These are phyloP conservation scores for Aspergillus alliaceus DNA, from an alignment of 2,329 filamentous ascomycete genomes.

Conservation along the genomic window DNA sequence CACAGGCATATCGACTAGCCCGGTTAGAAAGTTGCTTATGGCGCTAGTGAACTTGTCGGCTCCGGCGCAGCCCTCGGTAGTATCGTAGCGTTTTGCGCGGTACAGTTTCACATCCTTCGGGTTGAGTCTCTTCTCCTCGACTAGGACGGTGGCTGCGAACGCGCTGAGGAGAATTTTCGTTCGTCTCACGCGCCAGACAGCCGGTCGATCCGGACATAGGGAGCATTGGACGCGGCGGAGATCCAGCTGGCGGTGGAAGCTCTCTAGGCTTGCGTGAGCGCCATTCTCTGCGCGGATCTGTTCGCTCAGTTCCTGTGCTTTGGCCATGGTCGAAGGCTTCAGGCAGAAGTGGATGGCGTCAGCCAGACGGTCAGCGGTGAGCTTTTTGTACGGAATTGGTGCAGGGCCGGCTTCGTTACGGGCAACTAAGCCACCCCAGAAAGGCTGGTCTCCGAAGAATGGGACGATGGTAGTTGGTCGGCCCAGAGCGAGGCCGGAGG, in stretches of 20 bases:
- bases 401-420: constrained; percentile 70
- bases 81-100: constrained; percentile 65
- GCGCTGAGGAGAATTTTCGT: constrained; percentile 68
- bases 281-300: constrained; percentile 66
- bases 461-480: constrained; percentile 80
- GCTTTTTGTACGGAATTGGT: constrained; percentile 67
- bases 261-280: constrained; percentile 60
- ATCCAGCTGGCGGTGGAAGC: constrained; percentile 67
- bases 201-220: constrained; percentile 64
- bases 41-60: constrained; percentile 73
- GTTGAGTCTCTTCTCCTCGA: constrained; percentile 61
- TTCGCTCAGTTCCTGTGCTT: constrained; percentile 57
- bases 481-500: constrained; percentile 78
- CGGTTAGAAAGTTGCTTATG: constrained; percentile 73
- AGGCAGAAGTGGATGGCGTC: constrained; percentile 63
- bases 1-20: constrained; percentile 69
- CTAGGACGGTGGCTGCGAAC: constrained; percentile 67
- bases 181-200: constrained; percentile 70
- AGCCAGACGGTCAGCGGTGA: constrained; percentile 66
- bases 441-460: constrained; percentile 84
- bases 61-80: constrained; percentile 74
- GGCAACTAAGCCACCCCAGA: constrained; percentile 77
- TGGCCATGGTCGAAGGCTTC: constrained; percentile 57
- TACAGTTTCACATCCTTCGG: constrained; percentile 74
- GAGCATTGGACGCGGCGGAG: constrained; percentile 66